Conservation (phyloP, 139 green algal species). For the Tetraselmis striata region DNA sequence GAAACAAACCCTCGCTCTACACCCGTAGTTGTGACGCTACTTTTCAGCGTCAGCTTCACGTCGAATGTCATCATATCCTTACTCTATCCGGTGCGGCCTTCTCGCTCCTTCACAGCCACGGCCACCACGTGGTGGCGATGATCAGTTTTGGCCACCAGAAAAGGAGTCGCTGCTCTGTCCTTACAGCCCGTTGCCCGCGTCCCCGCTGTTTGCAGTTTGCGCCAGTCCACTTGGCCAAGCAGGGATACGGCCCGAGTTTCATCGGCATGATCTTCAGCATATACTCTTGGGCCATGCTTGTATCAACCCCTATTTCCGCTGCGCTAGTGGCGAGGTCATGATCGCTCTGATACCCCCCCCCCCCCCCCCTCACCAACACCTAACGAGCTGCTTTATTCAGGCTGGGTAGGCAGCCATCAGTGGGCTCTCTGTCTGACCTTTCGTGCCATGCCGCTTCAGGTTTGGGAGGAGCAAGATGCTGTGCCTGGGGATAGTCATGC, state of each 20-base stretch:
- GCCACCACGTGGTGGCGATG: neutral
- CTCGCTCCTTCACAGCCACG: neutral
- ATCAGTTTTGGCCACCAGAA: neutral
- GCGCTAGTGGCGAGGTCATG: neutral
- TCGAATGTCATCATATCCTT: neutral
- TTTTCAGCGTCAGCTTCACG: neutral
- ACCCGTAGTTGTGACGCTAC: neutral
- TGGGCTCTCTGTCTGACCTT: no score
- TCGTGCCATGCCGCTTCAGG: no score
- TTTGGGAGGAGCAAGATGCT: neutral
- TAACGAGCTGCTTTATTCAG: no score
- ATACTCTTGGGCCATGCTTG: neutral
- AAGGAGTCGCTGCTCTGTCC: no score
- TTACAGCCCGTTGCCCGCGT: neutral
- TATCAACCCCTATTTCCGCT: neutral
- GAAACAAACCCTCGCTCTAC: no score
- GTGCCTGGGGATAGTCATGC: neutral
- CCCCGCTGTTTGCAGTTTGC: neutral
- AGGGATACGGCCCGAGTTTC: neutral
- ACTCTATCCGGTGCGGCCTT: neutral
- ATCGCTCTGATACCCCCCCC: no score
- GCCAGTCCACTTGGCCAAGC: neutral
- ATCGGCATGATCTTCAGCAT: neutral
- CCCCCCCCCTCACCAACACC: no score
- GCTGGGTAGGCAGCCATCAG: no score